These are phyloP conservation scores for Begonia loranthoides DNA, from an alignment of 306 rosid genomes.

Conservation along the genomic window DNA sequence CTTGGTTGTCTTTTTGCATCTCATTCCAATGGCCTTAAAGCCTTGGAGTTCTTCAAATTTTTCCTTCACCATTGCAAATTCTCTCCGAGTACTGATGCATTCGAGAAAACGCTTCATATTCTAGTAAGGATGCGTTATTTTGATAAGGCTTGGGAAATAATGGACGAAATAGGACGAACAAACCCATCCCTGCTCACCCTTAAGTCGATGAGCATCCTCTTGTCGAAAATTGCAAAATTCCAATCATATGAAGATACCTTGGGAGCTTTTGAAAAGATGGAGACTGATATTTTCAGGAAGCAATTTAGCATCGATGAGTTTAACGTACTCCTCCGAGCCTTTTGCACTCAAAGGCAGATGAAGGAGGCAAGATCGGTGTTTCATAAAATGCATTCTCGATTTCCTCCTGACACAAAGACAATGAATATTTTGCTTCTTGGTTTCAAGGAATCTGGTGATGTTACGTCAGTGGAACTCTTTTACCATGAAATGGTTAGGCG, in stretches of 20 bases:
- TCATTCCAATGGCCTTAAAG: conserved; percentile 81
- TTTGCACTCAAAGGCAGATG: conserved; percentile 73
- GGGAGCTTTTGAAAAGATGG: conserved; percentile 61
- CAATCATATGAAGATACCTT: conserved; percentile 56
- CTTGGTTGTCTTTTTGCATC: conserved; percentile 62
- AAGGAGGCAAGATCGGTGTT: conserved; percentile 77
- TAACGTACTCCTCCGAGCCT: conserved; percentile 62
- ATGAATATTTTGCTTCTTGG: conserved; percentile 86
- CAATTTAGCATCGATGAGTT: conserved; percentile 62
- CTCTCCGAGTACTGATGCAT: conserved; percentile 36
- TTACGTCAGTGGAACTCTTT: conserved; percentile 64
- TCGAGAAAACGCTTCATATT: conserved; percentile 69
- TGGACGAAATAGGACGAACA: conserved; percentile 19
- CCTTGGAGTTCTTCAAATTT: conserved; percentile 59
- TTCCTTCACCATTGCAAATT: conserved; percentile 25
- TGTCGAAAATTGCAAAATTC: conserved; percentile 60
- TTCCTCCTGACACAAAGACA: conserved; percentile 49
- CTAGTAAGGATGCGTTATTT: conserved; percentile 71
- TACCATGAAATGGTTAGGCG: conserved; percentile 75
- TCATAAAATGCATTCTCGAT: conserved; percentile 42
- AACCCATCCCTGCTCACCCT: conserved; percentile 53
- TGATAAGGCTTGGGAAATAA: conserved; percentile 56
- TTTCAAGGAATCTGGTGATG: conserved; percentile 76
- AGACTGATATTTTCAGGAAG: conserved; percentile 42
- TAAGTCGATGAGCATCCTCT: conserved; percentile 80